Percentiles rank a stretch among this genome's conserved stretches.
These are phyloP conservation scores for Arabidopsis arenosa DNA, from an alignment of 345 rosid species.

Conservation along the genomic window DNA sequence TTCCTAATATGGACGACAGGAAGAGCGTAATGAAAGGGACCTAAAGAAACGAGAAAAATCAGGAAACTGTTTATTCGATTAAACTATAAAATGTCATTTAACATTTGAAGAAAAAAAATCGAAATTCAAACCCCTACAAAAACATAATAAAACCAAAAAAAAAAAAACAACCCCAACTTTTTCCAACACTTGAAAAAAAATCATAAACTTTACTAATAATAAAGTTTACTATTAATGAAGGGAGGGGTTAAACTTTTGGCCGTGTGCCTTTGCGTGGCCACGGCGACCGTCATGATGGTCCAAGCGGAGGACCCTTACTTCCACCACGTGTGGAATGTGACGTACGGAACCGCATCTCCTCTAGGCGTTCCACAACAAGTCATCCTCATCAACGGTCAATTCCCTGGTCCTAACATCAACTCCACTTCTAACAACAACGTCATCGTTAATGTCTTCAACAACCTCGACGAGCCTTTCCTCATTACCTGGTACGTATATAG, in stretches of 20 bases:
- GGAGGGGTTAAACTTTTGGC: conserved; percentile 43
- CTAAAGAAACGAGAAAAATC: conserved; percentile 33
- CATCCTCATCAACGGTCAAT: conserved; percentile 72
- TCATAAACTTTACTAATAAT: conserved; percentile 1
- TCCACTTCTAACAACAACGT: conserved; percentile 75
- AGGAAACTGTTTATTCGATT: conserved; percentile 24
- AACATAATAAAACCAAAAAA: background rate
- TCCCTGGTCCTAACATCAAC: conserved; percentile 82
- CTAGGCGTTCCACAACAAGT: conserved; percentile 75
- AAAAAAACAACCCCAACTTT: background rate
- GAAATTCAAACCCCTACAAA: conserved; percentile 10
- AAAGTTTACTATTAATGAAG: conserved; percentile 33
- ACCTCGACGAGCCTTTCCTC: conserved; percentile 78
- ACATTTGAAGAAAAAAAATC: conserved; percentile 21
- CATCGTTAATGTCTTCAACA: conserved; percentile 72
- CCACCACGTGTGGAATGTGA: conserved; percentile 73
- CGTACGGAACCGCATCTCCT: conserved; percentile 78
- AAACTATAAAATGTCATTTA: conserved; percentile 38
- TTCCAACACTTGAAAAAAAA: conserved; percentile 7
- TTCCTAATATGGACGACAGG: conserved; percentile 44
- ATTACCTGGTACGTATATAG: conserved; percentile 56
- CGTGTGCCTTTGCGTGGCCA: conserved; percentile 46
- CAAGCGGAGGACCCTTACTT: conserved; percentile 52
- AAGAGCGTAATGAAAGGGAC: conserved; percentile 44
- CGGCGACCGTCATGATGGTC: conserved; percentile 41